A percentile compares a stretch with the other conserved stretches of the same genome.
These are phyloP conservation scores for Arabis hirsuta DNA, from an alignment of 345 rosid genomes.

Conservation along the genomic window DNA sequence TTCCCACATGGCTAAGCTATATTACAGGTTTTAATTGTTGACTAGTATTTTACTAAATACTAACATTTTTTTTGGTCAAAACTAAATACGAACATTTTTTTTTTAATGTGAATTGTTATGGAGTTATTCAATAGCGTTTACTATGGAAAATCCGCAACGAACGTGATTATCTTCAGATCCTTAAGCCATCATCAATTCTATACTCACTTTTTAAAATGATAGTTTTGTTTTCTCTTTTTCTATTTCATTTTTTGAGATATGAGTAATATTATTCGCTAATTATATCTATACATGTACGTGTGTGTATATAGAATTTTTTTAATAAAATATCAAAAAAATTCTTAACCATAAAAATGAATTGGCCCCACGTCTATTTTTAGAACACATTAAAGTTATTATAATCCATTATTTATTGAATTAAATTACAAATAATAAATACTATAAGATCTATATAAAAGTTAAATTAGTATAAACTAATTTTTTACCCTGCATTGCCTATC, in stretches of 20 bases:
- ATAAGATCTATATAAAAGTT: neutral
- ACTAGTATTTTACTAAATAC: neutral
- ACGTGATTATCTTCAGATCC: neutral
- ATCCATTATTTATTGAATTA: conserved; percentile 2
- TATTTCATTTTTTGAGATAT: neutral
- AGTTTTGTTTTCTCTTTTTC: neutral
- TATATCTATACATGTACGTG: no score
- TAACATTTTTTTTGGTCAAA: no score
- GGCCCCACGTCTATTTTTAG: conserved; percentile 24
- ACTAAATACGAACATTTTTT: no score
- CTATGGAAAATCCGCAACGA: neutral
- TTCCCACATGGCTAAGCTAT: conserved; percentile 38
- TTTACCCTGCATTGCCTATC: neutral
- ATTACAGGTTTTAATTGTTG: neutral
- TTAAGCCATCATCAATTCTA: neutral
- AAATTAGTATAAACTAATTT: neutral
- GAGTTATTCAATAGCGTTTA: neutral
- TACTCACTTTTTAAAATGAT: neutral
- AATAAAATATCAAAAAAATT: neutral
- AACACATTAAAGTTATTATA: neutral
- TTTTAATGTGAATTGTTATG: no score
- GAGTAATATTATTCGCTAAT: neutral
- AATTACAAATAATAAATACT: conserved; percentile 1
- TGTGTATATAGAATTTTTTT: neutral
- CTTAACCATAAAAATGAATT: conserved; percentile 8